A percentile compares a stretch with the other conserved stretches of the same genome.
Conservation (phyloP, 2,329 filamentous ascomycete genomes). For the Microdochium nivale region DNA sequence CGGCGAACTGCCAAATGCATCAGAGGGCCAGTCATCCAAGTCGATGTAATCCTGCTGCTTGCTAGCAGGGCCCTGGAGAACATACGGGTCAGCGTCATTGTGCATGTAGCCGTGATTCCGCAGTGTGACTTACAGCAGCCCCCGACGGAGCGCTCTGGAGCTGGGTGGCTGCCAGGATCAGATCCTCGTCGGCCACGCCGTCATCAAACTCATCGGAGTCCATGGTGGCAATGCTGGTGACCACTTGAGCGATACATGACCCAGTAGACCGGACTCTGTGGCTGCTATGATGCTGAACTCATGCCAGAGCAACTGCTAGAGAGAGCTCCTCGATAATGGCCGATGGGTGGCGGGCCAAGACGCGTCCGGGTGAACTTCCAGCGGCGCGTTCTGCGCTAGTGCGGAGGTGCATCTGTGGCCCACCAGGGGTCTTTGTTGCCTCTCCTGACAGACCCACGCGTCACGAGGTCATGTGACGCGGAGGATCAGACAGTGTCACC, state of each 20-base stretch:
- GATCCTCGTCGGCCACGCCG: constrained; percentile 56
- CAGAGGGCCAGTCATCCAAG: constrained; percentile 48
- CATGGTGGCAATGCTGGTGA: constrained; percentile 26
- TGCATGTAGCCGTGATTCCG: constrained; percentile 7
- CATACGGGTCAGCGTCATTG: constrained; percentile 8
- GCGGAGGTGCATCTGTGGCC: background rate
- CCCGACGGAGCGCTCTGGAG: constrained; percentile 9
- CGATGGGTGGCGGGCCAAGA: background rate
- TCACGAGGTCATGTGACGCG: background rate
- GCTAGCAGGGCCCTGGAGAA: background rate
- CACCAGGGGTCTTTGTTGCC: background rate
- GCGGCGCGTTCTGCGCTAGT: background rate
- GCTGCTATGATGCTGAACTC: background rate
- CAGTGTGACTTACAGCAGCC: constrained; percentile 13
- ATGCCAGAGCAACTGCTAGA: background rate
- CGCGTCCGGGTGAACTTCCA: background rate
- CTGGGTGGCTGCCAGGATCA: constrained; percentile 52
- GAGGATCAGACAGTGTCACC: no score
- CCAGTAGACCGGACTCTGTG: background rate
- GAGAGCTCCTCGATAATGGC: no score
- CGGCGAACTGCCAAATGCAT: constrained; percentile 61
- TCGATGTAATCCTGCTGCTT: constrained; percentile 20
- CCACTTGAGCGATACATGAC: constrained; percentile 1
- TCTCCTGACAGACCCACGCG: background rate
- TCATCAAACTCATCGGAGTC: constrained; percentile 56